These are phyloP conservation scores for Scleroderma bovista DNA, from an alignment of 768 basidiomycete genomes.

Conservation along the genomic window DNA sequence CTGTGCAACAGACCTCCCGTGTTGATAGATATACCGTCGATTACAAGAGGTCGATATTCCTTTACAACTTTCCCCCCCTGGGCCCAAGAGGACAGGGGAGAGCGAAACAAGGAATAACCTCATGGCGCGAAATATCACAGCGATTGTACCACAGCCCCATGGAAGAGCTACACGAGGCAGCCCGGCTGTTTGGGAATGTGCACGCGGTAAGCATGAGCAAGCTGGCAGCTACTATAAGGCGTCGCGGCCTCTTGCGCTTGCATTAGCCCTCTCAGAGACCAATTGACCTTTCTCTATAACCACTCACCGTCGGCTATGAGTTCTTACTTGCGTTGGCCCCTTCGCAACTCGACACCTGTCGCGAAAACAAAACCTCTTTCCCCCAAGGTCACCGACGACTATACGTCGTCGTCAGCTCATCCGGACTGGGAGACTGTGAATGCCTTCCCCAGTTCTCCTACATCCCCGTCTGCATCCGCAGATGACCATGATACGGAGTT, in stretches of 20 bases:
- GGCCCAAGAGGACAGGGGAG: background rate
- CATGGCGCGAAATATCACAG: too few relatives aligned
- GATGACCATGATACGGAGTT: conserved; percentile 4
- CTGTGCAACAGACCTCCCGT: too few relatives aligned
- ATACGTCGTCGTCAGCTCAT: background rate
- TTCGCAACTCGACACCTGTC: background rate
- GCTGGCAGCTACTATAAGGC: too few relatives aligned
- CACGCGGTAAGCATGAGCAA: background rate
- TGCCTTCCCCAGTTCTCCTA: background rate
- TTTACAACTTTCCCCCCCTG: background rate
- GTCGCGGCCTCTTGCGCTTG: background rate
- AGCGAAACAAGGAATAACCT: too few relatives aligned
- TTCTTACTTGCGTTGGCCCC: background rate
- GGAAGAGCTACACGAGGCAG: background rate
- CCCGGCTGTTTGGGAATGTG: background rate
- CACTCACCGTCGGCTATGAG: background rate
- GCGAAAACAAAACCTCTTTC: background rate
- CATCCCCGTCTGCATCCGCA: background rate
- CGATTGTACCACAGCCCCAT: too few relatives aligned
- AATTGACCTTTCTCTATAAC: background rate
- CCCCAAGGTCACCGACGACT: background rate
- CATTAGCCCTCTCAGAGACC: background rate
- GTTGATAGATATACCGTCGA: too few relatives aligned
- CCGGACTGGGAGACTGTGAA: background rate
- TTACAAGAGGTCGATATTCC: too few relatives aligned